These are phyloP conservation scores for Arthrobotrys sphaeroides DNA, from an alignment of 2,329 filamentous ascomycete genomes.

Conservation along the genomic window DNA sequence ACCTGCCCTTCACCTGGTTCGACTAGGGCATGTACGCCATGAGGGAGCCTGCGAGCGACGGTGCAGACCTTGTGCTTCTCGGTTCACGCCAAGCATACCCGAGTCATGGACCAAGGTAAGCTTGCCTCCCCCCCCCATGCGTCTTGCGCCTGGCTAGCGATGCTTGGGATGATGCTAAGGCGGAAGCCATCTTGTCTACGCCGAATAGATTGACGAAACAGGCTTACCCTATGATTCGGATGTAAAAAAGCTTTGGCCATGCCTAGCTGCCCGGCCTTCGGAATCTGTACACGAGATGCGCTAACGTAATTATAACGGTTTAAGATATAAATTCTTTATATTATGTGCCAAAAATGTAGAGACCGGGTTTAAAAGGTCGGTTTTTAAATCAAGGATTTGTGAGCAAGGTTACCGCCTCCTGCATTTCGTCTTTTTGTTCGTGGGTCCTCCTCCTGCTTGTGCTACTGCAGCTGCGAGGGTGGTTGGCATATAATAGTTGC, in stretches of 20 bases:
- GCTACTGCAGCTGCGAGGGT: neutral
- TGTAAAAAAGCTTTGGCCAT: neutral
- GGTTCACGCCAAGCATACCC: neutral
- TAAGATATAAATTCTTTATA: slow-evolving; percentile 18
- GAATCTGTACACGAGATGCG: neutral
- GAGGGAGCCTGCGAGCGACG: neutral
- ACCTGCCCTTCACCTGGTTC: neutral
- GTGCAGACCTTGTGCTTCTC: neutral
- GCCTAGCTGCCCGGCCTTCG: neutral
- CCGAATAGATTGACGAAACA: slow-evolving; percentile 1
- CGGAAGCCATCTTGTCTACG: slow-evolving; percentile 18
- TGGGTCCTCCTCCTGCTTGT: too few relatives aligned
- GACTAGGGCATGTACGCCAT: neutral
- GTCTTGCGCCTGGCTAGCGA: neutral
- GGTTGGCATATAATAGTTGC: neutral
- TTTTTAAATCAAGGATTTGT: slow-evolving; percentile 38
- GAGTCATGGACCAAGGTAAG: slow-evolving; percentile 18
- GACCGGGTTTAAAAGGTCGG: neutral
- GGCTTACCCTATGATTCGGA: neutral
- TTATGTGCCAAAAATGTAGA: neutral
- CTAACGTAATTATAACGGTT: neutral
- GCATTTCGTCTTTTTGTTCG: neutral
- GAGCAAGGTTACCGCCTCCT: neutral
- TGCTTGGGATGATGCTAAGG: slow-evolving; percentile 27
- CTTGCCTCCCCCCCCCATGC: neutral